Conservation (phyloP, 306 rosid species). For the Hylodesmum podocarpum region DNA sequence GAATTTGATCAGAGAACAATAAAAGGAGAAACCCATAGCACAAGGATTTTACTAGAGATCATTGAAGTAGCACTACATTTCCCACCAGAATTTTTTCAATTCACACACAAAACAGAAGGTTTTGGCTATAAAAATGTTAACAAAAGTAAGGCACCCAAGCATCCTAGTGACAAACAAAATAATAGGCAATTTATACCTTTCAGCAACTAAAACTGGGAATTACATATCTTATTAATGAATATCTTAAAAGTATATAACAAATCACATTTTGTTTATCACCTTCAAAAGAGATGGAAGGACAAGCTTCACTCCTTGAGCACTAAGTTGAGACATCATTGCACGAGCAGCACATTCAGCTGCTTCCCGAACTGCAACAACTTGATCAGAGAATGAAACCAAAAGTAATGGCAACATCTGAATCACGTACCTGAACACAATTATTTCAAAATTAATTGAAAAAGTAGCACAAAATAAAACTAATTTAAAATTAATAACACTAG, state of each 20-base stretch:
- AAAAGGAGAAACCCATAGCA: not conserved
- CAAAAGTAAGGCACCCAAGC: not conserved
- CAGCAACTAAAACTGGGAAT: not conserved
- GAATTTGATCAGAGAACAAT: not conserved
- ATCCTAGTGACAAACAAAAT: not conserved
- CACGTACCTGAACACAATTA: conserved; percentile 69
- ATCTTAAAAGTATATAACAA: not conserved
- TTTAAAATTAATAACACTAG: not conserved
- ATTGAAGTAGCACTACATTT: not conserved
- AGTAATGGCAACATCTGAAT: conserved; percentile 90
- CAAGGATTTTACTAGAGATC: not conserved
- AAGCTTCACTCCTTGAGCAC: conserved; percentile 96
- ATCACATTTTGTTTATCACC: conserved; percentile 43
- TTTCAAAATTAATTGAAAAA: conserved; percentile 7
- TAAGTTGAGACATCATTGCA: conserved; percentile 98
- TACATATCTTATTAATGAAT: not conserved
- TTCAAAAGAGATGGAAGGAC: conserved; percentile 96
- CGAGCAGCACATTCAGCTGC: conserved; percentile 99
- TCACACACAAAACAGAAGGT: not conserved
- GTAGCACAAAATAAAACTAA: not conserved
- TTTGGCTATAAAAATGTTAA: not conserved
- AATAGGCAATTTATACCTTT: not conserved
- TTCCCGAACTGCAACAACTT: conserved; percentile 94
- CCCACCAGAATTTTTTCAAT: not conserved
- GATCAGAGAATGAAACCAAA: conserved; percentile 96